A percentile compares a stretch with the other conserved stretches of the same genome.
phyloP scores from a whole-genome alignment of 108 stramenopile genomes.

The Discostella pseudostelligera region DNA sequence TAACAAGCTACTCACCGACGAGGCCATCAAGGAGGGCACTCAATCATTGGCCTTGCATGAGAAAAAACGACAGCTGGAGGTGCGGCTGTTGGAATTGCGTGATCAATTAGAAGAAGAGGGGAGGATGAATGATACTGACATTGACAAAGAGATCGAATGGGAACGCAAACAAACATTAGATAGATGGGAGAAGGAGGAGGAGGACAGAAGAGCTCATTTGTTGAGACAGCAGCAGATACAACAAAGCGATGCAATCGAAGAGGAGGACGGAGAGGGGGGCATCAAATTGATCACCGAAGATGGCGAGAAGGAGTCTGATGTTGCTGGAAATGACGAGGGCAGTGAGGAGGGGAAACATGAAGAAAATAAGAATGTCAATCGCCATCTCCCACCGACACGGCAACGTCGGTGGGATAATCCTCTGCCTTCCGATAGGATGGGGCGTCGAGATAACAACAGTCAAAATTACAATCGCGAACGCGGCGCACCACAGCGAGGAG shows the following conservation, averaged over 20 bases:
- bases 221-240: slow-evolving; percentile 25
- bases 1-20: slow-evolving; percentile 54
- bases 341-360: background rate
- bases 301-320: slow-evolving; percentile 13
- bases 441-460: background rate
- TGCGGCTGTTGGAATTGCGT: slow-evolving; percentile 66
- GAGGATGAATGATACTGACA: slow-evolving; percentile 49
- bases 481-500: no score
- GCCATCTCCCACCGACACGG: slow-evolving; percentile 9
- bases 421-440: background rate
- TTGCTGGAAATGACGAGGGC: slow-evolving; percentile 6
- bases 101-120: slow-evolving; percentile 74
- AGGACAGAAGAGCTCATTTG: slow-evolving; percentile 7
- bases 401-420: slow-evolving; percentile 19
- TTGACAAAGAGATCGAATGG: slow-evolving; percentile 57
- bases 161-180: slow-evolving; percentile 54
- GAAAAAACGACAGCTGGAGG: slow-evolving; percentile 65
- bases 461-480: slow-evolving; percentile 11
- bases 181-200: slow-evolving; percentile 31
- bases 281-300: slow-evolving; percentile 25
- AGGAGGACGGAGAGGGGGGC: slow-evolving; percentile 13
- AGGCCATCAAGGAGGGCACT: slow-evolving; percentile 61
- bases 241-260: background rate
- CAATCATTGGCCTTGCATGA: slow-evolving; percentile 73
- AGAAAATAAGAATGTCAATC: background rate